Evolutionary conservation across 2,329 filamentous ascomycete genomes (phyloP).

Genomic region (Neoarthrinium moseri): DNA sequence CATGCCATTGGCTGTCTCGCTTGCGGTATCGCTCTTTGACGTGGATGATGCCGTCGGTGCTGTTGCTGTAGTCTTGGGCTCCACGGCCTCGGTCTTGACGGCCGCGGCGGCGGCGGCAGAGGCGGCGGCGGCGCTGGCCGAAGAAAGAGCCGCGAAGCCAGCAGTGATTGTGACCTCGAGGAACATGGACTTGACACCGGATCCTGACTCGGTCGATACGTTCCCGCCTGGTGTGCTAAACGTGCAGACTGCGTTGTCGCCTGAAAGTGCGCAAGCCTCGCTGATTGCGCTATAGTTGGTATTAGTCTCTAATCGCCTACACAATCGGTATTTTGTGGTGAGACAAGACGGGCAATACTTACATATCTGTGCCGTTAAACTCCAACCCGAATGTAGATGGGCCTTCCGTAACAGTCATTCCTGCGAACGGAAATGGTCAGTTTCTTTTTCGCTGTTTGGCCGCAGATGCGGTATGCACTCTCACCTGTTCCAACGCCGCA

Average conservation of each 20-base stretch:
- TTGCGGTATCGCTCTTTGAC: background rate
- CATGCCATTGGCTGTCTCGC: background rate
- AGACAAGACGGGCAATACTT: background rate
- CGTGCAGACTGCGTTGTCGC: conserved; percentile 1
- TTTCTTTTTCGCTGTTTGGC: background rate
- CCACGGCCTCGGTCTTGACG: background rate
- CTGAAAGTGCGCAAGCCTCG: conserved; percentile 1
- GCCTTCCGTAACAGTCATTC: conserved; percentile 2
- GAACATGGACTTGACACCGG: background rate
- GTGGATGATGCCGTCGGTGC: background rate
- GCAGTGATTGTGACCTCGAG: conserved; percentile 6
- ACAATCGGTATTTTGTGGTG: background rate
- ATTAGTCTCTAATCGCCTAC: background rate
- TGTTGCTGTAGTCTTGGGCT: background rate
- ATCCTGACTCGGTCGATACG: background rate
- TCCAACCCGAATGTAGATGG: conserved; percentile 5
- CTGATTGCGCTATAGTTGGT: background rate
- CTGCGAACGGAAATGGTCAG: background rate
- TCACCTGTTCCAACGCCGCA: conserved; percentile 4
- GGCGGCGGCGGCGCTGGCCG: background rate
- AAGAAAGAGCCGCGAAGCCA: conserved; percentile 1
- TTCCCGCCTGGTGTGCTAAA: background rate
- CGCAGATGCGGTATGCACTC: too few relatives aligned
- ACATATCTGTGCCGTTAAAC: conserved; percentile 1
- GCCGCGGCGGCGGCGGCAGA: background rate